phyloP scores from a whole-genome alignment of 352 stramenopile species.

The Phytophthora brassicae region DNA sequence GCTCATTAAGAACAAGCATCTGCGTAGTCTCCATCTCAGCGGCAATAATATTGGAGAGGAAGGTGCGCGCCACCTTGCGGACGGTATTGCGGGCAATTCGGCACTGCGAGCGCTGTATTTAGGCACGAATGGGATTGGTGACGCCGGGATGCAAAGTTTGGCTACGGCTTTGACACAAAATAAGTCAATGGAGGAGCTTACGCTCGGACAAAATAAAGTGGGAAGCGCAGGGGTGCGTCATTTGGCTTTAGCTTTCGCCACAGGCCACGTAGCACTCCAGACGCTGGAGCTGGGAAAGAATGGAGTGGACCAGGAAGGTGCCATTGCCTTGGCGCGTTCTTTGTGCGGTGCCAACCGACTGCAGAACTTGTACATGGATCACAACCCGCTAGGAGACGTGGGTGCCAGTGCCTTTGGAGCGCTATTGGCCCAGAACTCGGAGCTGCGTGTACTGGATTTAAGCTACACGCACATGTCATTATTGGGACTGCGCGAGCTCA shows the following conservation, averaged over 20 bases:
- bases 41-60: slow-evolving; percentile 86
- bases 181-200: slow-evolving; percentile 64
- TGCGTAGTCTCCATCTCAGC: slow-evolving; percentile 71
- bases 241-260: slow-evolving; percentile 60
- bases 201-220: slow-evolving; percentile 77
- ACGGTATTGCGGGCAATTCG: slow-evolving; percentile 56
- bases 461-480: slow-evolving; percentile 85
- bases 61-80: slow-evolving; percentile 50
- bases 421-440: slow-evolving; percentile 68
- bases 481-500: slow-evolving; percentile 70
- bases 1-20: slow-evolving; percentile 56
- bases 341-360: slow-evolving; percentile 49
- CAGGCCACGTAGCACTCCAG: slow-evolving; percentile 50
- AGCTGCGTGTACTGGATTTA: slow-evolving; percentile 73
- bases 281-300: slow-evolving; percentile 85
- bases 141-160: slow-evolving; percentile 58
- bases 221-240: slow-evolving; percentile 57
- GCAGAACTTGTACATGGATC: slow-evolving; percentile 86
- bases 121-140: slow-evolving; percentile 79
- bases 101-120: slow-evolving; percentile 68
- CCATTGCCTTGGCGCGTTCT: slow-evolving; percentile 67
- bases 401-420: slow-evolving; percentile 68
- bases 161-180: slow-evolving; percentile 63
- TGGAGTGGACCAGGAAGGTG: slow-evolving; percentile 64
- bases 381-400: slow-evolving; percentile 81